phyloP scores from a whole-genome alignment of 805 yeast genomes.

The Wickerhamiella kazuoi region DNA sequence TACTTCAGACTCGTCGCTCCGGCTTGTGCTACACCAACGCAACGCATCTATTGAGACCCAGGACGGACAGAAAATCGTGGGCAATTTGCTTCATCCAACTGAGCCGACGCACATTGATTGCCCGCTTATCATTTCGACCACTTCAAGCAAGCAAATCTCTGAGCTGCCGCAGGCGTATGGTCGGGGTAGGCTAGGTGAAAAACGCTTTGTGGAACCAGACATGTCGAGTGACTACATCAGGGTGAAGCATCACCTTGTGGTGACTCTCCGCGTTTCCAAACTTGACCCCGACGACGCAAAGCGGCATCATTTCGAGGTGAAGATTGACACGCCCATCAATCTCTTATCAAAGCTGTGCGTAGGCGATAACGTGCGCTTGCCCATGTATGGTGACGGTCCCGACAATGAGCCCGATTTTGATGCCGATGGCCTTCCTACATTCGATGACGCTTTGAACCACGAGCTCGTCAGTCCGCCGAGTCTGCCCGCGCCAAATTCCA shows the following conservation, averaged over 20 bases:
- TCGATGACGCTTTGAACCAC: slow-evolving; percentile 16
- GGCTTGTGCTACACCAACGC: slow-evolving; percentile 12
- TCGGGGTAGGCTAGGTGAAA: slow-evolving; percentile 14
- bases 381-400: slow-evolving; percentile 12
- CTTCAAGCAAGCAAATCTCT: slow-evolving; percentile 7
- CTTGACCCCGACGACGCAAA: slow-evolving; percentile 3
- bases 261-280: slow-evolving; percentile 14
- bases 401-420: slow-evolving; percentile 1
- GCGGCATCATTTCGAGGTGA: slow-evolving; percentile 14
- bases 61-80: slow-evolving; percentile 2
- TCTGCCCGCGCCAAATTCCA: background rate
- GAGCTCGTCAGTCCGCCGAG: slow-evolving; percentile 9
- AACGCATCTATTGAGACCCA: slow-evolving; percentile 6
- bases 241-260: slow-evolving; percentile 13
- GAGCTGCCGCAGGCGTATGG: slow-evolving; percentile 12
- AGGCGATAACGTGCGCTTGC: slow-evolving; percentile 17
- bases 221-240: slow-evolving; percentile 13
- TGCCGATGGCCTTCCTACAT: slow-evolving; percentile 14
- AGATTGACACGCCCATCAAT: slow-evolving; percentile 15
- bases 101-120: slow-evolving; percentile 11
- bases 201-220: slow-evolving; percentile 15
- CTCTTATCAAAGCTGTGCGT: slow-evolving; percentile 16
- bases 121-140: slow-evolving; percentile 8
- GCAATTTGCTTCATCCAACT: slow-evolving; percentile 9
- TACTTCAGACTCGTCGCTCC: slow-evolving; percentile 12